Conservation (phyloP, 768 basidiomycete genomes). For the Lentinula sp. region DNA sequence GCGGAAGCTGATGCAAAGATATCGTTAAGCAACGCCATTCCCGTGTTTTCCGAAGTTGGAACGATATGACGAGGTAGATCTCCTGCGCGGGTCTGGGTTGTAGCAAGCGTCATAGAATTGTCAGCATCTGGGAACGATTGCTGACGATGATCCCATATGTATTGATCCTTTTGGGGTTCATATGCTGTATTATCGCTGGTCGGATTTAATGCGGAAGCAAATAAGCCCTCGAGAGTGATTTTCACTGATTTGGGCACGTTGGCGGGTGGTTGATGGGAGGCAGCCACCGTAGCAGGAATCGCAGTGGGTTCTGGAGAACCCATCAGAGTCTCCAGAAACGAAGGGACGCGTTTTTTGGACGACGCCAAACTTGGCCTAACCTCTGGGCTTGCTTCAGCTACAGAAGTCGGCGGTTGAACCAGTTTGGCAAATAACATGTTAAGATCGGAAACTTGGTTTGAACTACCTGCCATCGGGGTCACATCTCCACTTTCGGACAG, state of each 20-base stretch:
- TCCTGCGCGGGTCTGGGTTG: neutral
- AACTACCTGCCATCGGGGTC: neutral
- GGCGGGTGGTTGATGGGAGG: neutral
- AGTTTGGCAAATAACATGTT: slow-evolving; percentile 45
- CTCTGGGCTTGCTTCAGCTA: neutral
- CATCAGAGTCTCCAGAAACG: neutral
- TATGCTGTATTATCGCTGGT: neutral
- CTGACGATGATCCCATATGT: neutral
- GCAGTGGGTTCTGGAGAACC: neutral
- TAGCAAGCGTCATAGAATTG: neutral
- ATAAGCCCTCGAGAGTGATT: slow-evolving; percentile 2
- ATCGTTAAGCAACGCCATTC: slow-evolving; percentile 1
- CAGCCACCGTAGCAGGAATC: neutral
- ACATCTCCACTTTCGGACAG: neutral
- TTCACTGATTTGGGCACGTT: neutral
- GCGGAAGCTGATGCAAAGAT: slow-evolving; percentile 5
- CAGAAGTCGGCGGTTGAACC: neutral
- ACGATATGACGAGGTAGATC: neutral
- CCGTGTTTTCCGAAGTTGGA: neutral
- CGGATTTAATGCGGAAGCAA: neutral
- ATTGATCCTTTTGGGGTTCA: neutral
- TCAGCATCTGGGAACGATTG: neutral
- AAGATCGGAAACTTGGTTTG: slow-evolving; percentile 27
- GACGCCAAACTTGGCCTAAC: neutral
- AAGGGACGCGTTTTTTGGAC: neutral